A percentile compares a stretch with the other conserved stretches of the same genome.
Evolutionary conservation across 1,284 basidiomycete species (phyloP).

Genomic region (Trichosporon faecale): DNA sequence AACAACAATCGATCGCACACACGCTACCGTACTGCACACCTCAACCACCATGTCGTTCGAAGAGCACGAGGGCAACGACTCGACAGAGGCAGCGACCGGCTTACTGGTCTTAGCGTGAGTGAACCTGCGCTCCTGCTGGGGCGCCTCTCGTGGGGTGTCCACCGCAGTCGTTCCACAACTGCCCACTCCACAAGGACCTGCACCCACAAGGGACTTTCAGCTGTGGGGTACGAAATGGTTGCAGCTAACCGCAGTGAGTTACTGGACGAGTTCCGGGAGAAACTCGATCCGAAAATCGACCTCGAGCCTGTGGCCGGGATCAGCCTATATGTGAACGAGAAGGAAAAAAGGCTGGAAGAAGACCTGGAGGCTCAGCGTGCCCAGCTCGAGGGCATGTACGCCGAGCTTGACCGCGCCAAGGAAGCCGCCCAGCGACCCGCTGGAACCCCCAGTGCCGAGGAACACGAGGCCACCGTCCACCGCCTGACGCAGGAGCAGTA

Average conservation of each 20-base stretch:
- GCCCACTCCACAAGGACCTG: too few relatives aligned
- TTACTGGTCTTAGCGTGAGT: not conserved
- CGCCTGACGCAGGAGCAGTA: constrained; percentile 41
- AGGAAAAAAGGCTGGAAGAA: not conserved
- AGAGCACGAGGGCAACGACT: constrained; percentile 6
- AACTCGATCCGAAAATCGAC: not conserved
- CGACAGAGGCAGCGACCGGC: not conserved
- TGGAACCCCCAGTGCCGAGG: constrained; percentile 34
- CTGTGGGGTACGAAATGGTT: not conserved
- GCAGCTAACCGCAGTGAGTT: not conserved
- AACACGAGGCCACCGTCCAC: constrained; percentile 39
- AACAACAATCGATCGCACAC: not conserved
- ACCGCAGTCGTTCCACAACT: too few relatives aligned
- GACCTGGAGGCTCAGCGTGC: not conserved
- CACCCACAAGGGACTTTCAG: not conserved
- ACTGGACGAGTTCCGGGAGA: not conserved
- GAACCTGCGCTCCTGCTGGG: not conserved
- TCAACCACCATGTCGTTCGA: not conserved
- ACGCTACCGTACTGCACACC: not conserved
- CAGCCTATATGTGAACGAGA: not conserved
- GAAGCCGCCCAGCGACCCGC: constrained; percentile 42
- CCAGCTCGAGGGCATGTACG: too few relatives aligned
- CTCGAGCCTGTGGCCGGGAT: constrained; percentile 2
- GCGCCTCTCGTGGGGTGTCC: too few relatives aligned
- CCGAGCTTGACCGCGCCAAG: constrained; percentile 13